phyloP scores from a whole-genome alignment of 495 filamentous ascomycete species.

The Xylaria acuta region DNA sequence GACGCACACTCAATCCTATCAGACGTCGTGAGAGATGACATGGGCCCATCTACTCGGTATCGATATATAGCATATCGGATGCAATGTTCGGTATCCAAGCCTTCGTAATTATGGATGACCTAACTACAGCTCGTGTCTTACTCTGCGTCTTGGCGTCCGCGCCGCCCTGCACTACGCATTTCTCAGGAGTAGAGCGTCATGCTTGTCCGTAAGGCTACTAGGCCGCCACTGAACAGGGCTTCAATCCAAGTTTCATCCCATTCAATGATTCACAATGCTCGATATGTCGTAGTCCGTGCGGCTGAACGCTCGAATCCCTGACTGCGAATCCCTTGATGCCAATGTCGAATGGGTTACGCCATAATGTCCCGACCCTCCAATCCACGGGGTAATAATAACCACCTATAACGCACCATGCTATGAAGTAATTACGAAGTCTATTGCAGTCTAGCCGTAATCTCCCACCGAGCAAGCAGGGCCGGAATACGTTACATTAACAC shows the following conservation, averaged over 20 bases:
- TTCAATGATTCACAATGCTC: neutral
- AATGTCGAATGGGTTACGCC: neutral
- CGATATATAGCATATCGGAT: neutral
- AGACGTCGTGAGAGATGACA: neutral
- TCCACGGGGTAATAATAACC: neutral
- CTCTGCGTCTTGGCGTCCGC: neutral
- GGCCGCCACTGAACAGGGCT: neutral
- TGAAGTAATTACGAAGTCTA: neutral
- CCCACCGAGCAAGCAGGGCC: neutral
- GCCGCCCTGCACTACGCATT: neutral
- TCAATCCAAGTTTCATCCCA: neutral
- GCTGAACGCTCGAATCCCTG: neutral
- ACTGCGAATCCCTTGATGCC: neutral
- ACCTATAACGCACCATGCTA: neutral
- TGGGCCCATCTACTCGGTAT: neutral
- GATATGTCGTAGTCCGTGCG: neutral
- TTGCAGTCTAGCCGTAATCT: neutral
- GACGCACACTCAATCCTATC: neutral
- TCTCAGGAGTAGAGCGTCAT: neutral
- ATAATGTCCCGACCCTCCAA: neutral
- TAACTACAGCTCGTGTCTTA: neutral
- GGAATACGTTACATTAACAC: neutral
- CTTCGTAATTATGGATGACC: neutral
- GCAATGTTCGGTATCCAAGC: neutral
- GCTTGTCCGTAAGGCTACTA: constrained; percentile 24